A percentile compares a stretch with the other conserved stretches of the same genome.
phyloP scores from a whole-genome alignment of 768 basidiomycete genomes.

The Psilocybe sp. region DNA sequence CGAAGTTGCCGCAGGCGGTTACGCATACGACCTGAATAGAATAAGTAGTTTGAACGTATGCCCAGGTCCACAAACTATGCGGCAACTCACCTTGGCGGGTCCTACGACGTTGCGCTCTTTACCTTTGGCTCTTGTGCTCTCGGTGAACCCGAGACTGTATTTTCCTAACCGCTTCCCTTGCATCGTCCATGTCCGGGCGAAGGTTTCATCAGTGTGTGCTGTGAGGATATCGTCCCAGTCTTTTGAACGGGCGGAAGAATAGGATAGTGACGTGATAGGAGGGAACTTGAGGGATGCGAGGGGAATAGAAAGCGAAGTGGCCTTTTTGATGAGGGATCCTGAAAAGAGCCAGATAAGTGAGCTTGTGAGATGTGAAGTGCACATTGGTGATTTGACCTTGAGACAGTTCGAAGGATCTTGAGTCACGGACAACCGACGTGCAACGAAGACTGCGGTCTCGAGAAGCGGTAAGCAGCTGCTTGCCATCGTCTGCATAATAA shows the following conservation, averaged over 20 bases:
- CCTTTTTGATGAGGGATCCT: constrained; percentile 86
- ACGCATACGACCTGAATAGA: constrained; percentile 72
- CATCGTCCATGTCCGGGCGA: constrained; percentile 87
- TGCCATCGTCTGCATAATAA: constrained; percentile 97
- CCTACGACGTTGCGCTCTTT: constrained; percentile 47
- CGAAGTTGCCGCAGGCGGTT: constrained; percentile 95
- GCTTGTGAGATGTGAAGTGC: not conserved
- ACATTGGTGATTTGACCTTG: constrained; percentile 56
- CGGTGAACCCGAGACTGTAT: constrained; percentile 62
- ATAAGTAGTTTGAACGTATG: not conserved
- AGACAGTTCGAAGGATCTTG: constrained; percentile 89
- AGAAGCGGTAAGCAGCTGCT: constrained; percentile 86
- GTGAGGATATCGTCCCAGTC: constrained; percentile 99
- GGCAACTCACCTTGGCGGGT: constrained; percentile 59
- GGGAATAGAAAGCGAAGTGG: constrained; percentile 73
- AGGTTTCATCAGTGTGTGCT: constrained; percentile 79
- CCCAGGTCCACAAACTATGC: not conserved
- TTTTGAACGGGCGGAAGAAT: constrained; percentile 77
- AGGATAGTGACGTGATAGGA: constrained; percentile 72
- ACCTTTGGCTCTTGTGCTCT: constrained; percentile 44
- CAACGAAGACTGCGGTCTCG: constrained; percentile 86
- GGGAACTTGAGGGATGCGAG: constrained; percentile 83
- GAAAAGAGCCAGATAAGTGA: not conserved
- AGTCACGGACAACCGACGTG: constrained; percentile 92
- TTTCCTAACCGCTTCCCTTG: constrained; percentile 79